Evolutionary conservation across 2,329 filamentous ascomycete species (phyloP), one percentile per base, ranked within the genome.

Genomic region (Apiospora malaysiana): DNA sequence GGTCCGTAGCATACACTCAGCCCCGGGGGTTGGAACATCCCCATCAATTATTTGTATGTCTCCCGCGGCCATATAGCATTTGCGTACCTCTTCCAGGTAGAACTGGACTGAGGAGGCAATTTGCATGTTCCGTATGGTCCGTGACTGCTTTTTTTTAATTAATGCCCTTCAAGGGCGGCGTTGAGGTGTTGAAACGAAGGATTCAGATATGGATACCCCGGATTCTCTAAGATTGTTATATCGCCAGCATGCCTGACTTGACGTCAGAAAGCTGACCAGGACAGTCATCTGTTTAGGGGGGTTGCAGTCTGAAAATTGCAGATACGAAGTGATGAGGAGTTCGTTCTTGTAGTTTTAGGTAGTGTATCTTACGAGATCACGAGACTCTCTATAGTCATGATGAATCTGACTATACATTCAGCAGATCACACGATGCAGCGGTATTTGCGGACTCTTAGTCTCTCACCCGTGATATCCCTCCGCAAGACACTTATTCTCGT

Each of bases 201-300:
- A 32, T 63, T 63, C 37, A 23, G 6, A 63, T 63, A 63, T 23
- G 56, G 56, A 63, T 63, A 63, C 32, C 32, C 56, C 40, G 32
- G 6, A 40, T 63, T 40, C 27, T 63, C 32, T 3, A 63, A 40
- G 18, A 63, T 37, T 63, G 56, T 40, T 21, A 63, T 32, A 63
- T 9, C 56, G 37, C 56, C 56, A 23, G 18, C 56, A 63, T n/a
- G 4, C 27, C 37, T 14, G 56, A 63, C 56, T 63, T n/a, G 56
- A 63, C 40, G 32, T n/a, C 27, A 63, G 18, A 16, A 21, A 32
- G 27, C 16, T 59, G 51, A 4, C 51, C 37, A 27, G 49, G 51
- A 32, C 51, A 7, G 25, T 59, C 18, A 2, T 32, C 37, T 32
- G 7, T 16, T 59, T 7, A 51, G 23, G 51, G 27, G 27, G 51